A percentile compares a stretch with the other conserved stretches of the same genome.
Evolutionary conservation across 192 early-diverging fungal species (phyloP).

Genomic region (Podila verticillata): DNA sequence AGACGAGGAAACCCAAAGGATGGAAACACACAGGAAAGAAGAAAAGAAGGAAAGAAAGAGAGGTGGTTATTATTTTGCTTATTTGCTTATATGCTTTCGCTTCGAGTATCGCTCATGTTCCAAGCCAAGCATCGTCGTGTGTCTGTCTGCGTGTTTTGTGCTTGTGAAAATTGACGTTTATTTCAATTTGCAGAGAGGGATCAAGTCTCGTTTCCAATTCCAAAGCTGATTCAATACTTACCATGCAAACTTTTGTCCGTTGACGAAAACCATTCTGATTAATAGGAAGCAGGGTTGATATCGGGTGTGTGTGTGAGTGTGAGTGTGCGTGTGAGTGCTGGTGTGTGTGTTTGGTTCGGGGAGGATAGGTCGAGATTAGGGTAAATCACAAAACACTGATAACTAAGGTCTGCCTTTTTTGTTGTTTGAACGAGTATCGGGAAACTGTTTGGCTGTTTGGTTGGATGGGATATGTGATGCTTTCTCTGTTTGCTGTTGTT

Average conservation of each 20-base stretch:
- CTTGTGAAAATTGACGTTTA: no score
- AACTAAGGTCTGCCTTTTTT: background rate
- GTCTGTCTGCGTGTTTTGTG: no score
- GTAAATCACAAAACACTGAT: background rate
- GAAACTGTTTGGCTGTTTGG: no score
- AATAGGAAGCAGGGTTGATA: background rate
- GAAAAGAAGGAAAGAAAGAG: background rate
- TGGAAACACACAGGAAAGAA: background rate
- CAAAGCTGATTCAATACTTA: conserved; percentile 7
- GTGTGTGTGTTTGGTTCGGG: background rate
- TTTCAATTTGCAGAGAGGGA: no score
- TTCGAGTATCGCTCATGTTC: no score
- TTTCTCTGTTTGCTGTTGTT: no score
- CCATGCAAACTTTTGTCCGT: conserved; percentile 49
- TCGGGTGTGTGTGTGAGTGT: background rate
- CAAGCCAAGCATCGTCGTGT: no score
- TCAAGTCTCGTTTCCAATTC: no score
- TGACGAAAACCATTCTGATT: conserved; percentile 43
- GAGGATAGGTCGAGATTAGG: background rate
- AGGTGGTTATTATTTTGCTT: background rate
- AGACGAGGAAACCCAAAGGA: background rate
- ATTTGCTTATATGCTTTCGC: no score
- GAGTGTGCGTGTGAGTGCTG: background rate
- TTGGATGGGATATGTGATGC: no score
- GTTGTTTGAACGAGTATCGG: conserved; percentile 2